Conservation (phyloP, 2,329 filamentous ascomycete genomes). For the Elsinoe fawcettii region DNA sequence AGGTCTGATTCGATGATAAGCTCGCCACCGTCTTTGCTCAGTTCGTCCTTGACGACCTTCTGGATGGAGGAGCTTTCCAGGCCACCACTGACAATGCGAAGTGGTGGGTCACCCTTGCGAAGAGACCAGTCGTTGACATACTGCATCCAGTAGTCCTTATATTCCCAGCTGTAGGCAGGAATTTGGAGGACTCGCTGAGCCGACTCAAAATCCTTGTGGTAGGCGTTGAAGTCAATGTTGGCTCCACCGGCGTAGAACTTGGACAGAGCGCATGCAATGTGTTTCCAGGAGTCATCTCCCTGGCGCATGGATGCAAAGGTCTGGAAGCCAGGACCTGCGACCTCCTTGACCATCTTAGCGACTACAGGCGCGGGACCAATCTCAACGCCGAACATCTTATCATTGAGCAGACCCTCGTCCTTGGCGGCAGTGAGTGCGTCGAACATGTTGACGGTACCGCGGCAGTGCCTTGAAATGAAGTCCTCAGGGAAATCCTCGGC, state of each 20-base stretch:
- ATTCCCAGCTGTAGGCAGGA: constrained; percentile 36
- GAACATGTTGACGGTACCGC: constrained; percentile 36
- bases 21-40: constrained; percentile 22
- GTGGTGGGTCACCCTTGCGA: constrained; percentile 22
- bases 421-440: constrained; percentile 21
- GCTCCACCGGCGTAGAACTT: constrained; percentile 53
- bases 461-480: constrained; percentile 23
- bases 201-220: constrained; percentile 44
- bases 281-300: constrained; percentile 38
- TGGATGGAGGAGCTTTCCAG: constrained; percentile 33
- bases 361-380: constrained; percentile 44
- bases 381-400: constrained; percentile 35
- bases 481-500: constrained; percentile 17
- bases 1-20: constrained; percentile 36
- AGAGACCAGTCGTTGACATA: constrained; percentile 31
- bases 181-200: constrained; percentile 44
- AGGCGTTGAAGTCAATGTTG: constrained; percentile 55
- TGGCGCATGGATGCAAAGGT: constrained; percentile 35
- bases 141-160: constrained; percentile 33
- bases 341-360: constrained; percentile 36
- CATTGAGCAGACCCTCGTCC: constrained; percentile 25
- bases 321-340: constrained; percentile 24
- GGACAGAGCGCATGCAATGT: constrained; percentile 33
- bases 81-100: constrained; percentile 9
- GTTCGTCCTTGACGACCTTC: constrained; percentile 30